Evolutionary conservation across 257 asterid genomes (phyloP).

Genomic region (Ajuga chamaepitys): DNA sequence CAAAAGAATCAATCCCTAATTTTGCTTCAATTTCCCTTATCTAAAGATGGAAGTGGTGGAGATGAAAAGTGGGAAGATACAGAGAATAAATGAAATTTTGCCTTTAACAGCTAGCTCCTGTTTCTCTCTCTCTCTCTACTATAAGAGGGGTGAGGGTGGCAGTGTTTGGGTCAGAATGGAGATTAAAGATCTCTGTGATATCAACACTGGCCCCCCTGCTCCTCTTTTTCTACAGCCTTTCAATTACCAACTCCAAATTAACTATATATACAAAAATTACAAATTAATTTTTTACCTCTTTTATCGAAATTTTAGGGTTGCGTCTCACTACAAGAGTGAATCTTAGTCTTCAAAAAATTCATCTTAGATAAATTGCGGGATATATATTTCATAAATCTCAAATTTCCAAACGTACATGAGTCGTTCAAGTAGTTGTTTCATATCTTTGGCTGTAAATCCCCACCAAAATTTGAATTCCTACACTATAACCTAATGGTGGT

Average conservation of each 20-base stretch:
- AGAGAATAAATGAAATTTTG: conserved; percentile 8
- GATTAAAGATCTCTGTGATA: conserved; percentile 58
- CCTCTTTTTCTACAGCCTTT: conserved; percentile 38
- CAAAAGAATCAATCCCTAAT: conserved; percentile 14
- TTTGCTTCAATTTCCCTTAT: background rate
- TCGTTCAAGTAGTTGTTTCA: too few relatives aligned
- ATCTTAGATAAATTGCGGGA: too few relatives aligned
- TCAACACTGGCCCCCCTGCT: conserved; percentile 31
- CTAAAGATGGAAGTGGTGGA: background rate
- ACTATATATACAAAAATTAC: background rate
- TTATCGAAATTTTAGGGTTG: too few relatives aligned
- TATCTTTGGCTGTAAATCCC: too few relatives aligned
- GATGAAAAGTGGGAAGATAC: conserved; percentile 6
- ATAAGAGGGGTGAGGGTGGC: conserved; percentile 45
- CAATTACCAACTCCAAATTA: conserved; percentile 25
- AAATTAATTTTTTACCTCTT: background rate
- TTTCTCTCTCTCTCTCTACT: conserved; percentile 4
- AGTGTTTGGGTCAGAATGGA: conserved; percentile 81
- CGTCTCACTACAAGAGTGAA: too few relatives aligned
- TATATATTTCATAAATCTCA: too few relatives aligned
- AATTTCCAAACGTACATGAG: too few relatives aligned
- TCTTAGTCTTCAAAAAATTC: too few relatives aligned
- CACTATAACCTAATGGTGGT: too few relatives aligned
- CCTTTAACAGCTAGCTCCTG: background rate
- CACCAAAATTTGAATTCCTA: too few relatives aligned